Percentiles rank a stretch among this genome's conserved stretches.
Evolutionary conservation across 179 eudicot genomes (phyloP).

Genomic region (Corrigiola litoralis): DNA sequence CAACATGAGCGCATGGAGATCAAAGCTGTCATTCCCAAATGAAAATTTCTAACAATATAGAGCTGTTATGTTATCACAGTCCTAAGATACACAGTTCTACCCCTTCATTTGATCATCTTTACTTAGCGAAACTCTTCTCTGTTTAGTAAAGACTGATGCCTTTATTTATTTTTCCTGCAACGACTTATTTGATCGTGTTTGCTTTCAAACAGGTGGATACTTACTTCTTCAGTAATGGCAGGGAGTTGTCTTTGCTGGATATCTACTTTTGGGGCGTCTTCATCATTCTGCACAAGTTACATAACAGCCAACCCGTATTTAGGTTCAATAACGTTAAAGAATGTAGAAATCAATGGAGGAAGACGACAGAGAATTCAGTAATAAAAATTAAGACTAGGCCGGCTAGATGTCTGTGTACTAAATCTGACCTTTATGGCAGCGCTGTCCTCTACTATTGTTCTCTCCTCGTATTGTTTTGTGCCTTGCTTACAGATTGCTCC

Average conservation of each 20-base stretch:
- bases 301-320: background rate
- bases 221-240: slow-evolving; percentile 36
- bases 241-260: slow-evolving; percentile 21
- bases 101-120: too few relatives aligned
- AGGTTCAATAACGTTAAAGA: too few relatives aligned
- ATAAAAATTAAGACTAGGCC: background rate
- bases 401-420: background rate
- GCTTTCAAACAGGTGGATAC: slow-evolving; percentile 1
- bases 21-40: too few relatives aligned
- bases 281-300: slow-evolving; percentile 28
- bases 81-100: too few relatives aligned
- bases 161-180: background rate
- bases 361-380: background rate
- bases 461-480: slow-evolving; percentile 29
- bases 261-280: slow-evolving; percentile 14
- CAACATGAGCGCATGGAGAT: too few relatives aligned
- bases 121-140: too few relatives aligned
- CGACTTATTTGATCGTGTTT: background rate
- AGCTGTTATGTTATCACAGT: background rate
- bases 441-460: slow-evolving; percentile 38
- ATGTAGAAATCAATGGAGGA: too few relatives aligned
- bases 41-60: background rate
- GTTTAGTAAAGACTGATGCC: too few relatives aligned
- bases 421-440: slow-evolving; percentile 26
- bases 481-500: slow-evolving; percentile 27